Conservation (phyloP, 345 rosid genomes). For the Laguncularia racemosa region DNA sequence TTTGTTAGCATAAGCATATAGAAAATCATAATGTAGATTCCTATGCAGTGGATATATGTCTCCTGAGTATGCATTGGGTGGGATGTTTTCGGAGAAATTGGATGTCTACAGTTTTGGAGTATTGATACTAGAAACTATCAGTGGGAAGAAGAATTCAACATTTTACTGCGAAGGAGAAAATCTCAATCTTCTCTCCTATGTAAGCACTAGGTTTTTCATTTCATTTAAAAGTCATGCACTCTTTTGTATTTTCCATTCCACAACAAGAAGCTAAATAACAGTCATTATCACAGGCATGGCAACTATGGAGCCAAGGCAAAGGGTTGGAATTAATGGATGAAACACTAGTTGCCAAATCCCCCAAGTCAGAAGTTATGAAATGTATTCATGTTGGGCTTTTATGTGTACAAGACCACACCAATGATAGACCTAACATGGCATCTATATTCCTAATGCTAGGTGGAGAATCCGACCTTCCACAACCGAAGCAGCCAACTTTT, state of each 20-base stretch:
- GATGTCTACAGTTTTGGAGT: conserved; percentile 27
- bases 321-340: conserved; percentile 3
- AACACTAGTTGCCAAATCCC: not conserved
- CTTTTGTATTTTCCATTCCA: too few species aligned
- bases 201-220: not conserved
- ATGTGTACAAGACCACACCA: conserved; percentile 22
- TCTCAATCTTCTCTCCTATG: conserved; percentile 12
- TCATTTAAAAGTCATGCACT: too few species aligned
- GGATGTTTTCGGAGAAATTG: conserved; percentile 19
- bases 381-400: conserved; percentile 24
- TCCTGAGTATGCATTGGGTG: conserved; percentile 22
- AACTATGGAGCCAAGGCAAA: conserved; percentile 1
- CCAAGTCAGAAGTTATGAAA: conserved; percentile 4
- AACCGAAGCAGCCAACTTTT: not conserved
- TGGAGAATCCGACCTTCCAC: conserved; percentile 2
- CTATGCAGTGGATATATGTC: conserved; percentile 23
- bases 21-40: too few species aligned
- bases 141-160: conserved; percentile 11
- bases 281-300: not conserved
- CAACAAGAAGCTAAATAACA: not conserved
- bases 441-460: conserved; percentile 16
- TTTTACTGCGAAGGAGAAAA: not conserved
- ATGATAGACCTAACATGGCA: conserved; percentile 21
- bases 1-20: too few species aligned
- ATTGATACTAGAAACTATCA: conserved; percentile 17